Evolutionary conservation across 768 basidiomycete species (phyloP).

Genomic region (Mycena vulgaris): DNA sequence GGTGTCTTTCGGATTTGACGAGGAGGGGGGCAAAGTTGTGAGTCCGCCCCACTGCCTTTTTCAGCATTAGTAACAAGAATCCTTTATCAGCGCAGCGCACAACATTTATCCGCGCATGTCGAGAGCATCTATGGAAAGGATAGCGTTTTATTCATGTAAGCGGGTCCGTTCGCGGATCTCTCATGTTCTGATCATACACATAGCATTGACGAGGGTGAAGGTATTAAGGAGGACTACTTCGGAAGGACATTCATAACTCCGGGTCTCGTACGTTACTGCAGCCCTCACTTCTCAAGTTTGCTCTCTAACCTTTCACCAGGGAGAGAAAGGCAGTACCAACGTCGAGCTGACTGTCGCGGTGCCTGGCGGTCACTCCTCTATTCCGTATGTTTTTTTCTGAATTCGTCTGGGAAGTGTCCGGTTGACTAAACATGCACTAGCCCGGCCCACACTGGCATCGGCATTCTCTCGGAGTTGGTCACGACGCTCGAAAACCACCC

Average conservation of each 20-base stretch:
- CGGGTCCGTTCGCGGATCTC: not conserved
- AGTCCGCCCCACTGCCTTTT: constrained; percentile 40
- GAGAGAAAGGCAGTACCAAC: constrained; percentile 68
- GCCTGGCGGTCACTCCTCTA: constrained; percentile 74
- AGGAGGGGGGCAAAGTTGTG: constrained; percentile 57
- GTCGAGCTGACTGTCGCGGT: constrained; percentile 58
- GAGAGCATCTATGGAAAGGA: constrained; percentile 66
- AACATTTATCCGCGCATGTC: constrained; percentile 52
- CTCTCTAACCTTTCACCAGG: not conserved
- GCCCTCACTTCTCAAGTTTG: not conserved
- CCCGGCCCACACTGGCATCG: constrained; percentile 74
- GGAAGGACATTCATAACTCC: constrained; percentile 20
- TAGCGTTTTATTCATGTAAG: constrained; percentile 70
- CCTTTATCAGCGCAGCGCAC: constrained; percentile 66
- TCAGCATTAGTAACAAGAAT: constrained; percentile 60
- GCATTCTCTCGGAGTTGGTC: constrained; percentile 68
- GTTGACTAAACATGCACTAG: not conserved
- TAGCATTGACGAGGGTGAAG: constrained; percentile 31
- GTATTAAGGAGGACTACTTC: constrained; percentile 24
- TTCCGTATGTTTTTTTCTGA: constrained; percentile 56
- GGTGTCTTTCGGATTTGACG: constrained; percentile 60
- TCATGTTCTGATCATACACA: constrained; percentile 6
- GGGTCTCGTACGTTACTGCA: not conserved
- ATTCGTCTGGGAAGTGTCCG: not conserved
- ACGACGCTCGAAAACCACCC: constrained; percentile 63